Conservation (phyloP, 345 rosid species). For the Gossypioides kirkii region DNA sequence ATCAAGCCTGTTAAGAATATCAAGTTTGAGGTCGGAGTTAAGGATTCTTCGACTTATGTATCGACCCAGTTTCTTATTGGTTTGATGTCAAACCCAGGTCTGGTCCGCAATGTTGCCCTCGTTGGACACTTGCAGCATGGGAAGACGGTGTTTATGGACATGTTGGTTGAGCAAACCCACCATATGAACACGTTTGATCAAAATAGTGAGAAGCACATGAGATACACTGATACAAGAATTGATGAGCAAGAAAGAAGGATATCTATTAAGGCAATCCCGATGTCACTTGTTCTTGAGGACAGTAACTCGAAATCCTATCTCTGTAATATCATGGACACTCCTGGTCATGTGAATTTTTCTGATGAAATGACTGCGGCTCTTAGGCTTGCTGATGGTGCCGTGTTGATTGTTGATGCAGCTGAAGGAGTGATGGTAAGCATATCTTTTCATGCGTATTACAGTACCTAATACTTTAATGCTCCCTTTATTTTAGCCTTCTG, state of each 20-base stretch:
- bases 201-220: slow-evolving; percentile 28
- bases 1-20: slow-evolving; percentile 74
- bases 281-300: slow-evolving; percentile 15
- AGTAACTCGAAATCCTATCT: slow-evolving; percentile 87
- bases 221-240: neutral
- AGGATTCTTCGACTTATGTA: slow-evolving; percentile 84
- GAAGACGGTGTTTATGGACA: slow-evolving; percentile 89
- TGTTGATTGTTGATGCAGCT: slow-evolving; percentile 93
- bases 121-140: slow-evolving; percentile 97
- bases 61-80: slow-evolving; percentile 91
- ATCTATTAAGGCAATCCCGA: neutral
- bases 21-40: slow-evolving; percentile 88
- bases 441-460: neutral
- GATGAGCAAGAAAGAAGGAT: neutral
- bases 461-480: neutral
- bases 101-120: slow-evolving; percentile 92
- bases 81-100: slow-evolving; percentile 82
- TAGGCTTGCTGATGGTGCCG: slow-evolving; percentile 94
- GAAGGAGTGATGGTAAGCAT: slow-evolving; percentile 58
- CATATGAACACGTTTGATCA: slow-evolving; percentile 75
- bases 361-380: slow-evolving; percentile 85
- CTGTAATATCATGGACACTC: slow-evolving; percentile 88
- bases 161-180: slow-evolving; percentile 97
- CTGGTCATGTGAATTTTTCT: slow-evolving; percentile 84
- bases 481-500: neutral